Conservation (phyloP, 1,284 basidiomycete species). For the Leccinum subspadiceum region DNA sequence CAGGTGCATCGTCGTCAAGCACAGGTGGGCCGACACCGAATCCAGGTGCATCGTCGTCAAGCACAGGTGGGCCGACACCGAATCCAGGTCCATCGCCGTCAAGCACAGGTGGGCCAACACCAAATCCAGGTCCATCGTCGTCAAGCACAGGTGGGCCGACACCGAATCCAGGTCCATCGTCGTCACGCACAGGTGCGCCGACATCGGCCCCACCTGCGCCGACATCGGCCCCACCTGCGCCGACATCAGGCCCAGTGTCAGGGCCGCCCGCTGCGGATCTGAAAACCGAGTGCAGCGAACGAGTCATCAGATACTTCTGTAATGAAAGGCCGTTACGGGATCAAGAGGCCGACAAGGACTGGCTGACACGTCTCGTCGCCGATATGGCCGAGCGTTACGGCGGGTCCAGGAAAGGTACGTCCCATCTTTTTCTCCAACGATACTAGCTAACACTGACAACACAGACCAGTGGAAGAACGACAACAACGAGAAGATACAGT, state of each 20-base stretch:
- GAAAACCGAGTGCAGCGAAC: background rate
- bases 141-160: too few relatives aligned
- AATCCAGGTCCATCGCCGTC: background rate
- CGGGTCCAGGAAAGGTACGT: background rate
- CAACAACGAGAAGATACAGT: background rate
- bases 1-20: too few relatives aligned
- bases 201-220: too few relatives aligned
- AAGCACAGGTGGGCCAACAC: background rate
- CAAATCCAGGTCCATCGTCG: too few relatives aligned
- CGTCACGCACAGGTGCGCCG: too few relatives aligned
- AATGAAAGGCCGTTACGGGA: background rate
- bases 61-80: background rate
- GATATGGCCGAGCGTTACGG: background rate
- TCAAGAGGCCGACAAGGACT: background rate
- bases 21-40: too few relatives aligned
- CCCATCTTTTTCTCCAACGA: background rate
- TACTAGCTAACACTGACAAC: background rate
- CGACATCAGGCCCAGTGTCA: too few relatives aligned
- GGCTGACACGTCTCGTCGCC: background rate
- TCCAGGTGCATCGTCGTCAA: background rate
- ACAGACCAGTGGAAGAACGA: background rate
- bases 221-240: too few relatives aligned
- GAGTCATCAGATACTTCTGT: background rate
- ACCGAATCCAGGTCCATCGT: too few relatives aligned
- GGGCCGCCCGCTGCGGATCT: background rate